Base-by-base conservation (phyloP, 2,329 filamentous ascomycete genomes). In the Diplodia intermedia region DNA sequence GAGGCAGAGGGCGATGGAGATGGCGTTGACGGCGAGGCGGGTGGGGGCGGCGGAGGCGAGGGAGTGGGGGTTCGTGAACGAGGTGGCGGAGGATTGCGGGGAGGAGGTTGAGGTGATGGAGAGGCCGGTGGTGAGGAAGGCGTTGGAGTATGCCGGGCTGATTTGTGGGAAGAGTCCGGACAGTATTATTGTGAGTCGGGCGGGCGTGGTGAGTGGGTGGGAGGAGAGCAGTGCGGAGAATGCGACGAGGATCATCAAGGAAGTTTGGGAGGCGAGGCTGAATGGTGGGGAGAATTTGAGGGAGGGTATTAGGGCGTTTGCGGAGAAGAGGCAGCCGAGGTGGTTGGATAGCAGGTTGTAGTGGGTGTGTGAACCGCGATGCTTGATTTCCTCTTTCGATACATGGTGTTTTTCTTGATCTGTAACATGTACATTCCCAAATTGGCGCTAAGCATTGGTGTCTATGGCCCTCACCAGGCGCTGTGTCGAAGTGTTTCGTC, bases 81-180 rank as follows among this genome's bases (percentile, higher is more conserved):
- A 69, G 33, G 69, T 76, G 12, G 71, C 73, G 23, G 43, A 62
- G n/a, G 56, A 66, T 54, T 5, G 5, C 5, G 71, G 70, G 33
- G 20, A n/a, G 12, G 20, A 7, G 7, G 49, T 38, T 3, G 62
- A 12, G 4, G 38, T 56, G 7, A 6, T 36, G 33, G 38, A 47
- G 3, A 23, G 47, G 36, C 40, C 60, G 43, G 61, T 79, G 2
- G 73, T 79, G 0, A 73, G 76, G 3, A 76, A 78, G 63, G 78
- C 78, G 14, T 20, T 80, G 61, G 78, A 79, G 69, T 71, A 78
- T 18, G 78, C 78, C 1, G 74, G 73, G 47, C 71, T 73, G 3
- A 77, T 80, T 60, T 77, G 77, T 1, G 73, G 72, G 0, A 78
- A 79, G 15, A 78, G 75, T 2, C 78, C 78, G 18, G 78, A 80